These are phyloP conservation scores for Bocquillonia castaneifolia DNA, from an alignment of 441 rosid genomes.

Conservation along the genomic window DNA sequence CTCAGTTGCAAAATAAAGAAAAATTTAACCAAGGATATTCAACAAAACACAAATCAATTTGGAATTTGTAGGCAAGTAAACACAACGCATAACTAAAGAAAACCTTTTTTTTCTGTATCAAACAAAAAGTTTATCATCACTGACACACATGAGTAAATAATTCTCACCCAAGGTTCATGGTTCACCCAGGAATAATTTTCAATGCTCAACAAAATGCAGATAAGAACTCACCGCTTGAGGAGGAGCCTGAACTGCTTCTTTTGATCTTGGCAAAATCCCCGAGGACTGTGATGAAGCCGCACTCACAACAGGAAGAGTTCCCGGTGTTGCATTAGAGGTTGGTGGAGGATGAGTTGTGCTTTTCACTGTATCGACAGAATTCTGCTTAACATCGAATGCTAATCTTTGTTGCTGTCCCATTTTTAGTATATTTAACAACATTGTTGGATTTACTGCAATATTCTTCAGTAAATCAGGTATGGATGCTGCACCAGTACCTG, in stretches of 20 bases:
- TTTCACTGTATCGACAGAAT: constrained; percentile 43
- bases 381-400: constrained; percentile 49
- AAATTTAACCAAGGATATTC: neutral
- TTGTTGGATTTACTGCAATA: constrained; percentile 67
- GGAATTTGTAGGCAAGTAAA: neutral
- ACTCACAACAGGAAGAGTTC: constrained; percentile 35
- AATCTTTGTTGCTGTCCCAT: constrained; percentile 63
- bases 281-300: constrained; percentile 32
- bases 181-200: constrained; percentile 12
- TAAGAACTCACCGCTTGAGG: constrained; percentile 46
- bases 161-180: neutral
- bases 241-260: constrained; percentile 37
- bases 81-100: neutral
- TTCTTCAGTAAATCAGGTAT: constrained; percentile 57
- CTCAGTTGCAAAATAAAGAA: neutral
- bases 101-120: neutral
- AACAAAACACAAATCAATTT: neutral
- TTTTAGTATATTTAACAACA: constrained; percentile 63
- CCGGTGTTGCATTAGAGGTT: constrained; percentile 37
- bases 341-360: constrained; percentile 37
- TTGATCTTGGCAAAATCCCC: constrained; percentile 41
- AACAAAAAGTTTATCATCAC: neutral
- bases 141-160: neutral
- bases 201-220: constrained; percentile 6
- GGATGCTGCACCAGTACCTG: constrained; percentile 26